Base-by-base conservation (phyloP, 805 yeast species). In the Monosporozyma aerobia region DNA sequence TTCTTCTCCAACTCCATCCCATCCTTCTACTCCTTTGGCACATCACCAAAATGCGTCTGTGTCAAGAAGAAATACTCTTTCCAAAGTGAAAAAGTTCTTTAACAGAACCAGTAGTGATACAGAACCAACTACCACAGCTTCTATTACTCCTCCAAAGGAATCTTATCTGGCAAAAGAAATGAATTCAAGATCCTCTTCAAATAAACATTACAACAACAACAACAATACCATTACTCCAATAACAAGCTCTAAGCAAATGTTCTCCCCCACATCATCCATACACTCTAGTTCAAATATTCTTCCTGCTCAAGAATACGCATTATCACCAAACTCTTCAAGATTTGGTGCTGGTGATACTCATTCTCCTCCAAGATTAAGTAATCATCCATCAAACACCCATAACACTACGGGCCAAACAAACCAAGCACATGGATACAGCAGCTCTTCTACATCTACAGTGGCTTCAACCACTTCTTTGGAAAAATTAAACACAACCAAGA, bases 61-160 rank as follows among this genome's bases (percentile, higher is more conserved):
- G 25, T 27, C 52, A 4, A 54, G 52, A 33, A 54, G 46, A 23
- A 51, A 48, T 35, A 53, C 53, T 5, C 39, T 52, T 14, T 54
- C 53, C 22, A 55, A 51, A 39, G 51, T 49, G 22, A 53, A 48
- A 27, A 55, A 55, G 23, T 43, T 55, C 47, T 54, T 54, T n/a
- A 27, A 27, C 29, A 27, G 29, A 27, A 5, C 29, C 29, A 29
- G 16, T 9, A 39, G 19, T 22, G 32, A 43, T 22, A 32, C 9
- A 7, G 44, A 19, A 35, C 16, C 16, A 25, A 8, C 32, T 19
- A 25, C 30, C 2, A 16, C 10, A 9, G 14, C 43, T 19, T 35
- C 39, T 13, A 35, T n/a, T 35, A 35, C 39, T 5, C 39, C 39
- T 5, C 39, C 39, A 35, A 35, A 14, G 5, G 43, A 25, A 32